A percentile compares a stretch with the other conserved stretches of the same genome.
Conservation (phyloP, 805 yeast species). For the Lipomyces oligophaga region DNA sequence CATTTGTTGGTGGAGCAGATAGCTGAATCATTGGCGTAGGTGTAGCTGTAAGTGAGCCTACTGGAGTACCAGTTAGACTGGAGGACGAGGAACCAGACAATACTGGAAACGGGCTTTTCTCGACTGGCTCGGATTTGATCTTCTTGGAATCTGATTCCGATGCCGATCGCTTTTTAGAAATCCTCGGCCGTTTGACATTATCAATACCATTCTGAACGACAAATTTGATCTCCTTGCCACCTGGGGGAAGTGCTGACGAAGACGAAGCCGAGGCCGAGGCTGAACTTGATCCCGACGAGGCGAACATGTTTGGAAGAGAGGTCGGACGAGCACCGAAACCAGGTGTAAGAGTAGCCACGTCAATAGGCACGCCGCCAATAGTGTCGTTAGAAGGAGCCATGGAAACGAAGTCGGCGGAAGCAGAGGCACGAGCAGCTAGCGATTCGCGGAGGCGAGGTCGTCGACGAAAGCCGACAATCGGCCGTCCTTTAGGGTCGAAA, state of each 20-base stretch:
- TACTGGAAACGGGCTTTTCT: too few relatives aligned
- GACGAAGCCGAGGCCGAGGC: not conserved
- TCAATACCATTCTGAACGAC: slow-evolving; percentile 23
- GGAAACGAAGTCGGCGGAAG: too few relatives aligned
- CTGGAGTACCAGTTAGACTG: not conserved
- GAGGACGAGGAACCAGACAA: not conserved
- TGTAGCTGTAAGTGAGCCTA: too few relatives aligned
- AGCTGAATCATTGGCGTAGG: too few relatives aligned
- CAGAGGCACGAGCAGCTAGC: slow-evolving; percentile 17
- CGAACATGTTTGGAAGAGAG: not conserved
- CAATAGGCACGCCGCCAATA: slow-evolving; percentile 4
- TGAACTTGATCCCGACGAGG: not conserved
- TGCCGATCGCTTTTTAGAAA: slow-evolving; percentile 5
- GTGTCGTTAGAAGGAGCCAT: slow-evolving; percentile 2
- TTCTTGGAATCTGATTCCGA: slow-evolving; percentile 1
- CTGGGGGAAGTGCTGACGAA: not conserved
- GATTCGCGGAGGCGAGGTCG: slow-evolving; percentile 27
- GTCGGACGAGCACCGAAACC: not conserved
- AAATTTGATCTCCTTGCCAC: slow-evolving; percentile 19
- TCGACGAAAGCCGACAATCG: slow-evolving; percentile 27
- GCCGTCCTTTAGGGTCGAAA: slow-evolving; percentile 24
- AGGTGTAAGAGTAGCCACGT: slow-evolving; percentile 13
- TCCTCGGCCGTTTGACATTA: slow-evolving; percentile 17
- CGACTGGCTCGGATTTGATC: slow-evolving; percentile 3
- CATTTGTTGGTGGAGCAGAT: too few relatives aligned